Conservation (phyloP, 148 eudicot genomes). For the Polygonum aviculare region DNA sequence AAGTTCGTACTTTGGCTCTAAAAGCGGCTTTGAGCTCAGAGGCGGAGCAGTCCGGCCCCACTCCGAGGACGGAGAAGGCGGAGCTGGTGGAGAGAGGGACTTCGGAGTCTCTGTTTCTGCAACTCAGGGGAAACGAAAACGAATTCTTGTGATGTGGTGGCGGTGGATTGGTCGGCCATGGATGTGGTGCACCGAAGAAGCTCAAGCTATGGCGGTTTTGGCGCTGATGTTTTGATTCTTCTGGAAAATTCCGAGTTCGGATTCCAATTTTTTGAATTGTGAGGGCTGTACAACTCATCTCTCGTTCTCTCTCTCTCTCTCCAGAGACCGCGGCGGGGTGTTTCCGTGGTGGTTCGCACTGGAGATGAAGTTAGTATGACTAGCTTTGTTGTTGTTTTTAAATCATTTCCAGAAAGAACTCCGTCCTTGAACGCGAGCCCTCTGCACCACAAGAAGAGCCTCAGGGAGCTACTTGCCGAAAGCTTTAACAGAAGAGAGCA, state of each 20-base stretch:
- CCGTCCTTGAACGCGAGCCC: not conserved
- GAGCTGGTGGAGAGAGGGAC: slow-evolving; percentile 30
- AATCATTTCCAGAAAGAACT: not conserved
- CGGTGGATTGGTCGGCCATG: not conserved
- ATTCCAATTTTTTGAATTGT: not conserved
- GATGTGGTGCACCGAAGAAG: not conserved
- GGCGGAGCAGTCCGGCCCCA: slow-evolving; percentile 50
- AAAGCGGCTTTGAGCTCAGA: slow-evolving; percentile 76
- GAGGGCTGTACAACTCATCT: not conserved
- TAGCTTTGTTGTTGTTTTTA: not conserved
- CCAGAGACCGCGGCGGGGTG: not conserved
- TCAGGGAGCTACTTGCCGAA: slow-evolving; percentile 2
- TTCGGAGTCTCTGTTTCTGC: slow-evolving; percentile 24
- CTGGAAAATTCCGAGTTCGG: not conserved
- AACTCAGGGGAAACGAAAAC: slow-evolving; percentile 18
- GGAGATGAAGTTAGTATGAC: not conserved
- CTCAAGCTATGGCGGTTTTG: slow-evolving; percentile 1
- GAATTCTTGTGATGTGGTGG: not conserved
- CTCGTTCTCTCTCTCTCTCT: not conserved
- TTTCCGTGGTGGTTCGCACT: not conserved
- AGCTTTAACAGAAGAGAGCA: not conserved
- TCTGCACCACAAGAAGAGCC: slow-evolving; percentile 11
- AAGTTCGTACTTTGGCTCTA: slow-evolving; percentile 53
- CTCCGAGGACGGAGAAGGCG: slow-evolving; percentile 65
- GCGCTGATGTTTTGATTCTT: not conserved